These are phyloP conservation scores for Xylaria cubensis DNA, from an alignment of 495 filamentous ascomycete species.

Conservation along the genomic window DNA sequence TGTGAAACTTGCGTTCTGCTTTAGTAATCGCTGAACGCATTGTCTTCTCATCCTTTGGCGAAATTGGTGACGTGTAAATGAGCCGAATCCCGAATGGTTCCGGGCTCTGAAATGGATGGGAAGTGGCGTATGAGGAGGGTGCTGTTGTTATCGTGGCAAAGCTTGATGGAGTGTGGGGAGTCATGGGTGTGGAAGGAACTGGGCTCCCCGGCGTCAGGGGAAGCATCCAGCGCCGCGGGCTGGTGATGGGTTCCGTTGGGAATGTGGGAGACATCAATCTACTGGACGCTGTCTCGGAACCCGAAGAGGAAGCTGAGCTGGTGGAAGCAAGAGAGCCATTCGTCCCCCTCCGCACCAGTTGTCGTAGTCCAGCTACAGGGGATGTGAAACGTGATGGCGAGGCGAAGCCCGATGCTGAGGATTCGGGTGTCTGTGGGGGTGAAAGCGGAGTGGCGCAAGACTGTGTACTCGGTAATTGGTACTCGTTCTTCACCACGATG, in stretches of 20 bases:
- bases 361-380: conserved; percentile 45
- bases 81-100: conserved; percentile 49
- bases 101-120: conserved; percentile 32
- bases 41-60: conserved; percentile 46
- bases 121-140: conserved; percentile 29
- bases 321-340: conserved; percentile 29
- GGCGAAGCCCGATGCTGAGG: conserved; percentile 29
- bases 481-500: conserved; percentile 57
- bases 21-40: conserved; percentile 49
- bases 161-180: conserved; percentile 52
- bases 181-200: conserved; percentile 47
- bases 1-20: conserved; percentile 52
- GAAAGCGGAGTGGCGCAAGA: conserved; percentile 39
- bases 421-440: conserved; percentile 34
- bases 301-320: conserved; percentile 30
- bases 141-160: conserved; percentile 43
- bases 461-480: conserved; percentile 48
- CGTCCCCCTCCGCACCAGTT: conserved; percentile 47
- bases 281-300: conserved; percentile 53
- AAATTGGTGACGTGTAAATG: conserved; percentile 43
- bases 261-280: conserved; percentile 52
- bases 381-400: conserved; percentile 43
- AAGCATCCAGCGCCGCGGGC: conserved; percentile 37
- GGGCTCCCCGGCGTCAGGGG: conserved; percentile 35
- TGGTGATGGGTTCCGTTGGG: conserved; percentile 34